phyloP scores from a whole-genome alignment of 1,139 yeast genomes.

The Yamadazyma mexicana region DNA sequence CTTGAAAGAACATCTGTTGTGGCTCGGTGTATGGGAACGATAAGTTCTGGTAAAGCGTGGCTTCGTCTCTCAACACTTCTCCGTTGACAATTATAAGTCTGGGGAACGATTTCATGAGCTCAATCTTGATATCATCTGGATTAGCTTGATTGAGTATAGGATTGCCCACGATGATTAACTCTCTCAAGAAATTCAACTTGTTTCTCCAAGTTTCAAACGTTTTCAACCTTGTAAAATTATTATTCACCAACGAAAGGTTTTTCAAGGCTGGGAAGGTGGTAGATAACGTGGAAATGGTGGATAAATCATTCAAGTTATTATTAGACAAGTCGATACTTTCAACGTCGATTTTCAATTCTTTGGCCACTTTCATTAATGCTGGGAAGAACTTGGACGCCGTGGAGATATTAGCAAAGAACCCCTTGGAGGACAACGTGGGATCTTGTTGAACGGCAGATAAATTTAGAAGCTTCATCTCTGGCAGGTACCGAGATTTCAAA shows the following conservation, averaged over 20 bases:
- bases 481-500: slow-evolving; percentile 65
- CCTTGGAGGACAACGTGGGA: slow-evolving; percentile 57
- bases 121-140: slow-evolving; percentile 50
- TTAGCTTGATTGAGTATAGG: slow-evolving; percentile 53
- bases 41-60: slow-evolving; percentile 50
- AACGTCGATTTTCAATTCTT: slow-evolving; percentile 51
- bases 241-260: slow-evolving; percentile 79
- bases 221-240: slow-evolving; percentile 58
- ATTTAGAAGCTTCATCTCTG: slow-evolving; percentile 65
- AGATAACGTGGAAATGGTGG: slow-evolving; percentile 64
- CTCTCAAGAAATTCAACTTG: slow-evolving; percentile 72
- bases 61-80: slow-evolving; percentile 71
- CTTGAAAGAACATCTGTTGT: slow-evolving; percentile 70
- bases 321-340: slow-evolving; percentile 76
- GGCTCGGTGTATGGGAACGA: slow-evolving; percentile 55
- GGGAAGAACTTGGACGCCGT: slow-evolving; percentile 79
- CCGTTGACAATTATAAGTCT: slow-evolving; percentile 78
- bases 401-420: slow-evolving; percentile 63
- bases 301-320: slow-evolving; percentile 65
- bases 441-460: slow-evolving; percentile 70
- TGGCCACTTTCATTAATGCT: slow-evolving; percentile 86
- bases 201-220: slow-evolving; percentile 76
- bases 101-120: slow-evolving; percentile 74
- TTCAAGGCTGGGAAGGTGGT: slow-evolving; percentile 71
- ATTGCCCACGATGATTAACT: slow-evolving; percentile 73